These are phyloP conservation scores for Rhododendron simsii DNA, from an alignment of 148 eudicot species.

Conservation along the genomic window DNA sequence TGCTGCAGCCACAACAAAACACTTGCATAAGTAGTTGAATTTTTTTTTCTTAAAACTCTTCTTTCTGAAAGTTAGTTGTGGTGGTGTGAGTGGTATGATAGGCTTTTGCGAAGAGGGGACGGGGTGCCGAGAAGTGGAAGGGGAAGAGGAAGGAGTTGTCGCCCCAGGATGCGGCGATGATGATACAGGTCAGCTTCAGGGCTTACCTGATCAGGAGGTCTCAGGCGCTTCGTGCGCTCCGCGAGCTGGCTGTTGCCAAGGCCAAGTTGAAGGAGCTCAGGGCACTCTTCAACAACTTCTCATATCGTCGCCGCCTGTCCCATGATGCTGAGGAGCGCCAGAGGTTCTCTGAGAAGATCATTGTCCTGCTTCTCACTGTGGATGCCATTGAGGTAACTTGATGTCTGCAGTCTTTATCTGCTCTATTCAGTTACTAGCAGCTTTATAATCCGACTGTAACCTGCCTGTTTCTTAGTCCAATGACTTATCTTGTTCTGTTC, in stretches of 20 bases:
- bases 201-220: constrained; percentile 79
- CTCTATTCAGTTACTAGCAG: not conserved
- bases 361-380: constrained; percentile 90
- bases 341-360: constrained; percentile 74
- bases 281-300: constrained; percentile 75
- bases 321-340: constrained; percentile 89
- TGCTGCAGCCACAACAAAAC: not conserved
- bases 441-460: not conserved
- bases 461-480: not conserved
- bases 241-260: constrained; percentile 86
- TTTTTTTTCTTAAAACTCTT: not conserved
- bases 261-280: constrained; percentile 84
- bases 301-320: constrained; percentile 65
- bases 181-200: constrained; percentile 74
- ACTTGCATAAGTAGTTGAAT: not conserved
- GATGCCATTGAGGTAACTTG: constrained; percentile 80
- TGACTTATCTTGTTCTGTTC: not conserved
- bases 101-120: constrained; percentile 78
- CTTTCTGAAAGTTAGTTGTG: not conserved
- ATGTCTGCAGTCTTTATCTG: not conserved
- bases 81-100: constrained; percentile 9
- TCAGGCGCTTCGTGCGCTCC: constrained; percentile 76
- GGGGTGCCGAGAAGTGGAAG: constrained; percentile 26
- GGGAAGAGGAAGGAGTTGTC: constrained; percentile 80
- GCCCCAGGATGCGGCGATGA: constrained; percentile 70